Evolutionary conservation across 1,139 yeast species (phyloP), one percentile per base, ranked within the genome.

Genomic region (Blastobotrys capitulatus): DNA sequence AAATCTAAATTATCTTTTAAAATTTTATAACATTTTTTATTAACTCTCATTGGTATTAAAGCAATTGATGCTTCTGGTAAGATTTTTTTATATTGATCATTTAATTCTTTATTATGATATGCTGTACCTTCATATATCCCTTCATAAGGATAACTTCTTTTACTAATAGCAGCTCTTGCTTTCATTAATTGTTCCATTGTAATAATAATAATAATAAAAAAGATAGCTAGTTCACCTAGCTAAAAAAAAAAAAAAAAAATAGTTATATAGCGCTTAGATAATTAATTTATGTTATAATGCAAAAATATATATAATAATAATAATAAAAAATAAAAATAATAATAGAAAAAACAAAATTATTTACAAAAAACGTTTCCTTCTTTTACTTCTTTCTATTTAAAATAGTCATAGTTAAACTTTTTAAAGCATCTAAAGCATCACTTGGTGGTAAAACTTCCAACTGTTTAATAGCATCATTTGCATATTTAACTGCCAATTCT

Each of bases 391-490:
- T 77, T 74, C 98, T 82, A 48, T 94, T 84, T 56, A 92, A 74
- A 32, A 92, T 80, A 12, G 94, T 83, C 63, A 83, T 82, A 13
- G 98, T 88, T 60, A 92, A 75, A 55, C 86, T 79, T 63, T 85
- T 92, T 55, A 92, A 74, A 1, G 97, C 97, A 54, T 87, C 81
- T 59, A 96, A 76, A 15, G 97, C 86, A 61, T 87, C 95, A 22
- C 95, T 83, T 55, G 85, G 90, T 1, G 98, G 98, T 45, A 92
- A 74, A 2, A 70, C 73, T 22, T 60, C 64, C 57, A 92, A 74
- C 62, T 88, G 86, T 13, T 69, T 69, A 54, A 89, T 73, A 0
- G 98, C 98, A 52, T 76, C 79, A 51, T 76, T 74, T 59, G 95
- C 84, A 64, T 88, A 92, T 41, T 77, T 76, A 52, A 81, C 76